phyloP scores from a whole-genome alignment of 345 rosid species.

The Theobroma cacao region DNA sequence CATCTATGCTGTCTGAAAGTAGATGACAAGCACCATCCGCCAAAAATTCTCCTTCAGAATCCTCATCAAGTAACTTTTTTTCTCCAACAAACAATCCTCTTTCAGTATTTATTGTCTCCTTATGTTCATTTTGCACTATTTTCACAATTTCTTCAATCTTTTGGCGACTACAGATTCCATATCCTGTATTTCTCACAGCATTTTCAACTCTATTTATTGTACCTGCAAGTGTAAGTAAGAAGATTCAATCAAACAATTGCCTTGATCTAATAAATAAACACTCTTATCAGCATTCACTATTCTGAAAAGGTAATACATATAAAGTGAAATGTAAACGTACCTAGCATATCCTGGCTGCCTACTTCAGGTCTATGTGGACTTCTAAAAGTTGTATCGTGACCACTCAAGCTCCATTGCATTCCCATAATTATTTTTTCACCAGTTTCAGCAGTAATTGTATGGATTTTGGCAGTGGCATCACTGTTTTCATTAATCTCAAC shows the following conservation, averaged over 20 bases:
- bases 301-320: not conserved
- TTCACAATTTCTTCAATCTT: not conserved
- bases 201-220: not conserved
- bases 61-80: not conserved
- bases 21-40: constrained; percentile 1
- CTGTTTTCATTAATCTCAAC: not conserved
- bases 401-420: not conserved
- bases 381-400: not conserved
- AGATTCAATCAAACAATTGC: not conserved
- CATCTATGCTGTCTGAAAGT: not conserved
- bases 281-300: not conserved
- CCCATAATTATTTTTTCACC: not conserved
- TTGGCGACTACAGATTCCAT: not conserved
- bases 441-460: not conserved
- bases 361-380: not conserved
- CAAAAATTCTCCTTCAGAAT: constrained; percentile 3
- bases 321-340: not conserved
- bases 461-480: not conserved
- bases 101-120: not conserved
- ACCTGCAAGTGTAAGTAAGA: not conserved
- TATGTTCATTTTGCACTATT: not conserved
- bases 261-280: not conserved
- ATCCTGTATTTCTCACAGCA: not conserved
- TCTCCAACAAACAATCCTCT: constrained; percentile 6
- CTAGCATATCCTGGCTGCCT: not conserved